Evolutionary conservation across 257 asterid species (phyloP), one percentile per base, ranked within the genome.

Genomic region (Orobanche coerulescens): DNA sequence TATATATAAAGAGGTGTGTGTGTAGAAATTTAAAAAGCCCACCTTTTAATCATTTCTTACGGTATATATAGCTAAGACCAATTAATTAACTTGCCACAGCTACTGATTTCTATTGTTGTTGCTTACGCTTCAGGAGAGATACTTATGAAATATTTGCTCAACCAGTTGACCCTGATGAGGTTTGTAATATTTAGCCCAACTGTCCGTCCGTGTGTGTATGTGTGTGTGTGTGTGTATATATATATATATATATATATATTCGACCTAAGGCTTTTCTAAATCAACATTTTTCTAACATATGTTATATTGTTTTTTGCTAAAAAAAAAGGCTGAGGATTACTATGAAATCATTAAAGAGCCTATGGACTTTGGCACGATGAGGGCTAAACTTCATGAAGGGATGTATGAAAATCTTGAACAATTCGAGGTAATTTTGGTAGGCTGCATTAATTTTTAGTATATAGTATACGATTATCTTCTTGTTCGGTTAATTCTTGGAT

Each of bases 351-450:
- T 92, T 26, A 77, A 82, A 71, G 85, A 85, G 69, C 94, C 96
- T 4, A 92, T 92, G 96, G 96, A 92, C 75, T 92, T 92, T 7
- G 96, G 85, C 36, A 92, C 96, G n/a, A 88, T 88, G 90, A 81
- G 96, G 75, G 96, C 95, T 53, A 92, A 92, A 67, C 88, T 92
- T 73, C 94, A 92, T 24, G 95, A 92, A 71, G 96, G 90, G 52
- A 68, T 88, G 94, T 88, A 88, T 51, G 48, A 73, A 26, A 82
- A 73, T 73, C 88, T 88, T 30, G 73, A 86, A 69, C 83, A 88
- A 48, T 92, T 88, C 55, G 85, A 92, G 95, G 98, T 90, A n/a
- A n/a, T n/a, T n/a, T n/a, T n/a, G n/a, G n/a, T n/a, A n/a, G n/a
- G n/a, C n/a, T n/a, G n/a, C n/a, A n/a, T n/a, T n/a, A n/a, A n/a